These are phyloP conservation scores for Closterium sp. DNA, from an alignment of 139 green algal species.

Conservation along the genomic window DNA sequence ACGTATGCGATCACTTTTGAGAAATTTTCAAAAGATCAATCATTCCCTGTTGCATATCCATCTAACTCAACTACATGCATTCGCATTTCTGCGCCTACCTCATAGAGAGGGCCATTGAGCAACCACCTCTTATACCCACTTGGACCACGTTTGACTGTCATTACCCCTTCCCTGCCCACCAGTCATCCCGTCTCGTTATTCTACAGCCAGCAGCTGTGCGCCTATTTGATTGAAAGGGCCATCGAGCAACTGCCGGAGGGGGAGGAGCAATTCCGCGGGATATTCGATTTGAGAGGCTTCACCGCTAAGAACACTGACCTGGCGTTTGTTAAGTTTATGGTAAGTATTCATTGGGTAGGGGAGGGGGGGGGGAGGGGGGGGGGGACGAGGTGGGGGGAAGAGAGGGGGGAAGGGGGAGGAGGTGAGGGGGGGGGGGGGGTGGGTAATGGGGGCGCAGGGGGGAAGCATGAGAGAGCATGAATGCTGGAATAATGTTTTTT, in stretches of 20 bases:
- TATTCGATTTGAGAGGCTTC: conserved; percentile 91
- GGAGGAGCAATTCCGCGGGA: conserved; percentile 70
- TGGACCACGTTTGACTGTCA: no score
- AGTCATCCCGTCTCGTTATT: background rate
- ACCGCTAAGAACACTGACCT: conserved; percentile 79
- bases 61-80: no score
- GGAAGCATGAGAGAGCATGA: no score
- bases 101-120: conserved; percentile 24
- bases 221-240: conserved; percentile 29
- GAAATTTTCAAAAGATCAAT: no score
- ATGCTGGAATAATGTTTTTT: no score
- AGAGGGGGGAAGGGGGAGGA: no score
- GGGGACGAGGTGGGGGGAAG: no score
- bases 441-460: no score
- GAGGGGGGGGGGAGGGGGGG: no score
- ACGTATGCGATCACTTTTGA: conserved; percentile 13
- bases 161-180: no score
- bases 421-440: no score
- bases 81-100: conserved; percentile 20
- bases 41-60: no score
- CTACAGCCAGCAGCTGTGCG: conserved; percentile 26
- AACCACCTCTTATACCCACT: background rate
- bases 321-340: conserved; percentile 83
- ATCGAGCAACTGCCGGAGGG: conserved; percentile 5
- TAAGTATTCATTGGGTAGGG: conserved; percentile 23